Conservation (phyloP, 441 rosid species). For the Gossypium laxum region DNA sequence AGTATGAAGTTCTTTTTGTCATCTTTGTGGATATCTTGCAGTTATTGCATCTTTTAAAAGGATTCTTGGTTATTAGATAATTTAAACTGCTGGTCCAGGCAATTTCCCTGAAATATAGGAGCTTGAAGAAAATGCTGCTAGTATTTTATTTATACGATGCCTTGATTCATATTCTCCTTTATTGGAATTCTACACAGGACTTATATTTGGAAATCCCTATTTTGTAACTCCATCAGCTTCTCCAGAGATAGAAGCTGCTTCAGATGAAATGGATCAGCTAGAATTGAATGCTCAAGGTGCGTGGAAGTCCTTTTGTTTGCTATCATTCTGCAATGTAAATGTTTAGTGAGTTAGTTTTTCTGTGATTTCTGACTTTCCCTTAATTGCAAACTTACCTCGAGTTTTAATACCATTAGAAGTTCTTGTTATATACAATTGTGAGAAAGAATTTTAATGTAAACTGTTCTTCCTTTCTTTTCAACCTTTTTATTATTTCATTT, state of each 20-base stretch:
- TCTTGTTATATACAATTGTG: not conserved
- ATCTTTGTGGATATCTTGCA: not conserved
- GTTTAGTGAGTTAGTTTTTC: not conserved
- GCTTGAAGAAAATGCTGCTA: not conserved
- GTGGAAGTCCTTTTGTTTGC: slow-evolving; percentile 25
- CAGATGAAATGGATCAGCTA: slow-evolving; percentile 49
- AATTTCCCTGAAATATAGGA: not conserved
- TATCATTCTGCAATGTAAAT: slow-evolving; percentile 5
- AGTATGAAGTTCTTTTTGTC: not conserved
- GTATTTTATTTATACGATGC: not conserved
- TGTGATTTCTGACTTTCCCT: not conserved
- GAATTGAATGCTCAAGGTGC: slow-evolving; percentile 64
- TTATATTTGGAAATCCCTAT: slow-evolving; percentile 54
- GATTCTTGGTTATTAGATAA: not conserved
- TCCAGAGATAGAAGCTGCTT: slow-evolving; percentile 43
- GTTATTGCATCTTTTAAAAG: not conserved
- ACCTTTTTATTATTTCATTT: not conserved
- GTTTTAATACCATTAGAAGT: not conserved
- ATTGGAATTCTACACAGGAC: slow-evolving; percentile 35
- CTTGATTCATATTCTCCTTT: slow-evolving; percentile 6
- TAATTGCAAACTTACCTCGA: not conserved
- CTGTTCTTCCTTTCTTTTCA: not conserved
- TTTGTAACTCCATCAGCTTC: slow-evolving; percentile 57
- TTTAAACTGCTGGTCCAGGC: not conserved
- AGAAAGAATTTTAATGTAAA: not conserved